Evolutionary conservation across 2,329 filamentous ascomycete genomes (phyloP).

Genomic region (Exophiala xenobiotica): DNA sequence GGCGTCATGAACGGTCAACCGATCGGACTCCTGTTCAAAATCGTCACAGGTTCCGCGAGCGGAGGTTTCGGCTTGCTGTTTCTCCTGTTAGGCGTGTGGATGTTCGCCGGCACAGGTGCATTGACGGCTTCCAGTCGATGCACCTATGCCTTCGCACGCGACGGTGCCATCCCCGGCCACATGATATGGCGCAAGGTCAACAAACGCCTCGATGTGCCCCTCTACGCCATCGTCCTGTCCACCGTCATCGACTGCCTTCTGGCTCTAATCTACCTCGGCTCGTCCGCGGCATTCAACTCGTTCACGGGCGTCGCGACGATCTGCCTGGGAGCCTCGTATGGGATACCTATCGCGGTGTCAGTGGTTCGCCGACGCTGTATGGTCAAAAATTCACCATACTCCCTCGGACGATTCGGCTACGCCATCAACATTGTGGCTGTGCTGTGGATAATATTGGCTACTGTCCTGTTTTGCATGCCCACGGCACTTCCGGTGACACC

Average conservation of each 20-base stretch:
- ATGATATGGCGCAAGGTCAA: conserved; percentile 16
- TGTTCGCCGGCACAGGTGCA: conserved; percentile 58
- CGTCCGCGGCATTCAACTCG: conserved; percentile 23
- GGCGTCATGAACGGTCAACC: conserved; percentile 46
- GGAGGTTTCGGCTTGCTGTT: conserved; percentile 50
- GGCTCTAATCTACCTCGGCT: conserved; percentile 40
- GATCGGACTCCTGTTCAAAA: conserved; percentile 54
- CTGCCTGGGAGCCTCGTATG: conserved; percentile 49
- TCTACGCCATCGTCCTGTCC: conserved; percentile 31
- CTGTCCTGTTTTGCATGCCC: conserved; percentile 51
- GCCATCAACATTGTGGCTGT: conserved; percentile 47
- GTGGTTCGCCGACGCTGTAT: conserved; percentile 46
- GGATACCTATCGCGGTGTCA: conserved; percentile 48
- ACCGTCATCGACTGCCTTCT: conserved; percentile 48
- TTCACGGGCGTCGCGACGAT: conserved; percentile 44
- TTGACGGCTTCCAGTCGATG: conserved; percentile 52
- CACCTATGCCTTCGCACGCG: conserved; percentile 43
- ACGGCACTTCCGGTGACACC: conserved; percentile 37
- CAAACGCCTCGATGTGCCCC: conserved; percentile 15
- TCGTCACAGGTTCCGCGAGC: conserved; percentile 42
- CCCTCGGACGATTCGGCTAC: conserved; percentile 46
- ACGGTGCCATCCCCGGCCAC: conserved; percentile 19
- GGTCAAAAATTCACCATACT: conserved; percentile 49
- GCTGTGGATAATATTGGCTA: conserved; percentile 50
- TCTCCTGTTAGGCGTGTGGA: conserved; percentile 59